Evolutionary conservation across 257 asterid genomes (phyloP).

Genomic region (Petunia secreta): DNA sequence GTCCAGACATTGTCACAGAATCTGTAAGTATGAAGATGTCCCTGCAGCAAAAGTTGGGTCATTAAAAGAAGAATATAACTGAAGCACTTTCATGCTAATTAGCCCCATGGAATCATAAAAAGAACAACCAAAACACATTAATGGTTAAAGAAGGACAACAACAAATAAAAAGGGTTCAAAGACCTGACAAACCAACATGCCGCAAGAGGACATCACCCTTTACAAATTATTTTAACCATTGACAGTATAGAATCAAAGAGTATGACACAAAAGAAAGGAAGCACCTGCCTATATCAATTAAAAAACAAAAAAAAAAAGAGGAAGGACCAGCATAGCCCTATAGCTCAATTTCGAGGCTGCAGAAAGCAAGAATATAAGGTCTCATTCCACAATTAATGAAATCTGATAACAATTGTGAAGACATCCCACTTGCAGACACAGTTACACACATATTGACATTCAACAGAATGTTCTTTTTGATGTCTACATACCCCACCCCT

Average conservation of each 20-base stretch:
- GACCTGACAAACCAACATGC: neutral
- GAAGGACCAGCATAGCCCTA: neutral
- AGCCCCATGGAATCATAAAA: neutral
- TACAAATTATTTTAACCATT: neutral
- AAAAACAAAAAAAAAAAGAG: too few relatives aligned
- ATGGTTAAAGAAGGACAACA: neutral
- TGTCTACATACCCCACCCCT: neutral
- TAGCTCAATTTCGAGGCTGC: neutral
- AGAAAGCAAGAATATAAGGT: conserved; percentile 14
- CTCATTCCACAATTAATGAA: conserved; percentile 17
- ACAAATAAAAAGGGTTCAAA: conserved; percentile 8
- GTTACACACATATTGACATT: neutral
- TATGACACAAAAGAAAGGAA: neutral
- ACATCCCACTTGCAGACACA: neutral
- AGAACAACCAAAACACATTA: neutral
- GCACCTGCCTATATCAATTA: neutral
- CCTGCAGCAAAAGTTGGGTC: conserved; percentile 49
- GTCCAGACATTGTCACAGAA: conserved; percentile 98
- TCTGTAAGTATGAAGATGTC: conserved; percentile 95
- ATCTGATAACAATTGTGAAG: neutral
- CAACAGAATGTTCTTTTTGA: neutral
- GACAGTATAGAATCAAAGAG: neutral
- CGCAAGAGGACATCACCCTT: neutral
- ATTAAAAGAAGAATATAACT: conserved; percentile 12
- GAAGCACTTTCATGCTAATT: neutral